phyloP scores from a whole-genome alignment of 345 rosid genomes.

The Carallia brachiata region DNA sequence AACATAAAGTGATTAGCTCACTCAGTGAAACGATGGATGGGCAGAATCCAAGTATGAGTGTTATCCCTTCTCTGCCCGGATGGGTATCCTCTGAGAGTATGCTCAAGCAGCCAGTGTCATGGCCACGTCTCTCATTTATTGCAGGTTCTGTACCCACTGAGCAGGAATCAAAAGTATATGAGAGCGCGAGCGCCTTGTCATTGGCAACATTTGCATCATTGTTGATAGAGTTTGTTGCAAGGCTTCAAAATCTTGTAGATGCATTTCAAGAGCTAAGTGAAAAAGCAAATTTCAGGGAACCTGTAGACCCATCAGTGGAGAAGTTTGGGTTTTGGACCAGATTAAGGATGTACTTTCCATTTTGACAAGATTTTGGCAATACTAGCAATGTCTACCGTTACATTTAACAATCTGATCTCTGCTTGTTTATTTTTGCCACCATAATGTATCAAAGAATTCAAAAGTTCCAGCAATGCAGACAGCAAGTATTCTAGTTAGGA shows the following conservation, averaged over 20 bases:
- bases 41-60: conserved; percentile 1
- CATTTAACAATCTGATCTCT: too few relatives aligned
- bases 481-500: too few relatives aligned
- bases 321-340: conserved; percentile 41
- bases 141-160: conserved; percentile 27
- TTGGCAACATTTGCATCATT: conserved; percentile 81
- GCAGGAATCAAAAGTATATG: conserved; percentile 65
- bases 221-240: conserved; percentile 85
- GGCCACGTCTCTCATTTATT: conserved; percentile 42
- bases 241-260: conserved; percentile 70
- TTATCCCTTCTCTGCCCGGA: conserved; percentile 13
- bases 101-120: conserved; percentile 54
- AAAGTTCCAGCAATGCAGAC: too few relatives aligned
- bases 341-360: conserved; percentile 10
- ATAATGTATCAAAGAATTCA: too few relatives aligned
- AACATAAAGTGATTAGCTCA: conserved; percentile 47
- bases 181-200: conserved; percentile 85
- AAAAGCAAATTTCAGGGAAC: conserved; percentile 69
- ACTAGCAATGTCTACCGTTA: too few relatives aligned
- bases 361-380: too few relatives aligned
- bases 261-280: conserved; percentile 63
- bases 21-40: conserved; percentile 62
- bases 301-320: conserved; percentile 26
- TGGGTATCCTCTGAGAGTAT: conserved; percentile 18
- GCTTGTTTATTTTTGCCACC: too few relatives aligned